Evolutionary conservation across 345 rosid genomes (phyloP).

Genomic region (Aethionema arabicum): DNA sequence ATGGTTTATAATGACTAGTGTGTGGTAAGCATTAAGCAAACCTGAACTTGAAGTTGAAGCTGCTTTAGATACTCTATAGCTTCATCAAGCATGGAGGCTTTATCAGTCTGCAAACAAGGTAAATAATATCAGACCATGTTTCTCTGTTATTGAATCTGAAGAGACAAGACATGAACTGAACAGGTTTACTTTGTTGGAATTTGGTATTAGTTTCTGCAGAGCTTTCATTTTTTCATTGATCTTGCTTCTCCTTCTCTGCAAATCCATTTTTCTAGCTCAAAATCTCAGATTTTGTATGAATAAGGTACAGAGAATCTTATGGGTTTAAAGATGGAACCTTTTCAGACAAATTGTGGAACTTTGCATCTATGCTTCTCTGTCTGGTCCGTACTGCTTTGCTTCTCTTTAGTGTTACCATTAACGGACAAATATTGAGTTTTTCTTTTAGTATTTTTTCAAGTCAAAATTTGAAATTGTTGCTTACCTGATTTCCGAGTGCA

Average conservation of each 20-base stretch:
- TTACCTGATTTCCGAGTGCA: conserved; percentile 23
- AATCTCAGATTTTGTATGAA: background rate
- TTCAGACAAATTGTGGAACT: conserved; percentile 75
- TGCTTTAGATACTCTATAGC: conserved; percentile 80
- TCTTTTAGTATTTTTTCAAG: background rate
- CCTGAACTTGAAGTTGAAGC: conserved; percentile 89
- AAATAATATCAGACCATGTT: background rate
- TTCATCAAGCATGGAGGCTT: conserved; percentile 89
- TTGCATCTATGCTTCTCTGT: conserved; percentile 70
- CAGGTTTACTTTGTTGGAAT: conserved; percentile 63
- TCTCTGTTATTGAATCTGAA: background rate
- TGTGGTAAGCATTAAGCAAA: conserved; percentile 4
- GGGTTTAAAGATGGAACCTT: conserved; percentile 47
- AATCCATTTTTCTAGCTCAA: conserved; percentile 8
- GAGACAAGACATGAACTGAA: background rate
- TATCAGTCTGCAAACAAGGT: conserved; percentile 55
- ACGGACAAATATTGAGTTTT: background rate
- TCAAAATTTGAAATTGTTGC: background rate
- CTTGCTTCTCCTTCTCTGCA: conserved; percentile 72
- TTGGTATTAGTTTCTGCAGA: conserved; percentile 70
- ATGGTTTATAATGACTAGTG: background rate
- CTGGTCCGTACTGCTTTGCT: conserved; percentile 37
- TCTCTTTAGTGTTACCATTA: conserved; percentile 26
- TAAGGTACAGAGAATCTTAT: conserved; percentile 3
- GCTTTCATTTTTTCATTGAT: conserved; percentile 88